Base-by-base conservation (phyloP, 257 asterid genomes). In the Euphrasia confusa region DNA sequence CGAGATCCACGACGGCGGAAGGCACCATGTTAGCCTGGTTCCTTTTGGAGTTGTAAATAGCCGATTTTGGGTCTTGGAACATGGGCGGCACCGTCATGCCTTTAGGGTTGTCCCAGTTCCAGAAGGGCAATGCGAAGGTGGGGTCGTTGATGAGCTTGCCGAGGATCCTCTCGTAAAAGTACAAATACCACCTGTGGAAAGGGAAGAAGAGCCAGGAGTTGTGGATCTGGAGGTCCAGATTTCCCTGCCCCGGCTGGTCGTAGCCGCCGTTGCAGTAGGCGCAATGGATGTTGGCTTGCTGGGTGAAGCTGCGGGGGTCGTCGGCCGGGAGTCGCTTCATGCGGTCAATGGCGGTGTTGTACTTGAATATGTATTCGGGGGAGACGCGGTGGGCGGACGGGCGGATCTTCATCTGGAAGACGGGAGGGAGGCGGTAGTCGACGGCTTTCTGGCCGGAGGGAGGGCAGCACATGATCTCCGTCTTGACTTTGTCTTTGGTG, bases 151-250 rank as follows among this genome's bases (percentile, higher is more conserved):
- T 76, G 28, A 80, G 65, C 37, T 80, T 80, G 0, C 69, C 82
- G 26, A 80, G 24, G 21, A 80, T 80, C 9, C 85, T 71, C 71
- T 80, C 85, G 33, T 68, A 77, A 55, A 80, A 80, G 17, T 71
- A 80, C 24, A 80, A 39, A 26, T 80, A 80, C 85, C 85, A 80
- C 27, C 85, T 50, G 15, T 80, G 85, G 76, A 75, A 77, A 1
- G 85, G 80, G 14, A 7, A 77, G 58, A 77, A 80, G 10, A 58
- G 78, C 85, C 82, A 80, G 7, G 68, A 77, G 35, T 77, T 71
- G 48, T 80, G 85, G 10, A 80, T 70, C 49, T 80, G 85, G 4
- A 79, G 10, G 2, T 68, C 70, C 26, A 61, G 63, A 0, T 35
- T 37, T 1, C 77, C 79, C 17, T 58, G 74, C 4, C 72, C 78